Evolutionary conservation across 2,329 filamentous ascomycete species (phyloP), one percentile per base, ranked within the genome.

Genomic region (Volutella citrinella): DNA sequence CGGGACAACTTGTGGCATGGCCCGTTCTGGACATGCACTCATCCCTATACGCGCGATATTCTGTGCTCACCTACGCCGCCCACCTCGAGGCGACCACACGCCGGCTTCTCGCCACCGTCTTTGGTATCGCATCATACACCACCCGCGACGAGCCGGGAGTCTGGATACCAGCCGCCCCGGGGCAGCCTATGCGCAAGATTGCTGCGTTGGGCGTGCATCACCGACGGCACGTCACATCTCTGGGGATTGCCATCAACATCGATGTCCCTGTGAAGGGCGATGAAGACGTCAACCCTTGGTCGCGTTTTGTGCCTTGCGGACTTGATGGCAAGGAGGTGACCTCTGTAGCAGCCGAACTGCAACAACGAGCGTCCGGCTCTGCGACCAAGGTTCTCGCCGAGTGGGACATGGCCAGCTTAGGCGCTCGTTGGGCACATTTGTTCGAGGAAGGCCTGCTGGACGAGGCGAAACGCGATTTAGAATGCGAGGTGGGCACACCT

Each of bases 161-260:
- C 12, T 96, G 90, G 90, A 71, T 82, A 43, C 46, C 46, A 4
- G 51, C 56, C 11, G 29, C 49, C 27, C 26, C 36, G 14, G 43
- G 38, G 8, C 37, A 50, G 46, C 48, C 59, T 41, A 64, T 71
- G 37, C 70, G 74, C 51, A 98, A 97, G 69, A 89, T 98, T 48
- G 87, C 88, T 1, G 89, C 90, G 0, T 68, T 97, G 25, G 93
- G 93, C 1, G 87, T 98, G n/a, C 90, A 97, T 65, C 74, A 96
- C 43, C 71, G 89, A 11, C 71, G 91, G 27, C 82, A 94, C 61
- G 75, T 97, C 22, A 89, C 82, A 16, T 87, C 83, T 41, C 84
- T 94, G 59, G 93, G 93, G 7, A 72, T 95, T 20, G 90, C 87
- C 4, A 58, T 96, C 57, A 87, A 95, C 69, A 64, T 88, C n/a